phyloP scores from a whole-genome alignment of 306 rosid species.

The Gillenia trifoliata region DNA sequence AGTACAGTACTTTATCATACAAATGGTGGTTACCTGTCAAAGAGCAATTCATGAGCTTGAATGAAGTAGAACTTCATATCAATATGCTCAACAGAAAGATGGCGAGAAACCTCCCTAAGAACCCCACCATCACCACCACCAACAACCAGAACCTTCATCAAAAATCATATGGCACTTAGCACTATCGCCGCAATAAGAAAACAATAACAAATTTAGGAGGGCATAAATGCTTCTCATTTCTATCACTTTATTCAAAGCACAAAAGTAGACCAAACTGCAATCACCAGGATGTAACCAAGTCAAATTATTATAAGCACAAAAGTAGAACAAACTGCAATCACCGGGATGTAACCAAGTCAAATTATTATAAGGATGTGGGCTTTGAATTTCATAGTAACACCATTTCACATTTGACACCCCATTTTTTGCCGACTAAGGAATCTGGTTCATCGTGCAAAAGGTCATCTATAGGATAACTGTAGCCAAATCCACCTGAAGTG shows the following conservation, averaged over 20 bases:
- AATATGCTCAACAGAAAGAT: conserved; percentile 76
- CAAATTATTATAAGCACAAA: not conserved
- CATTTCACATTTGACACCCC: not conserved
- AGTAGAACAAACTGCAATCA: too few relatives aligned
- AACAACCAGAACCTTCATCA: conserved; percentile 80
- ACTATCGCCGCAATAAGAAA: not conserved
- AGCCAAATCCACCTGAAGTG: not conserved
- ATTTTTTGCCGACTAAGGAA: not conserved
- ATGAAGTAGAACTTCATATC: too few relatives aligned
- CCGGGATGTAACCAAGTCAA: too few relatives aligned
- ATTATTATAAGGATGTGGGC: not conserved
- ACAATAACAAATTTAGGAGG: not conserved
- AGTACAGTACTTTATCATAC: too few relatives aligned
- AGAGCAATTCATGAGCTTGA: too few relatives aligned
- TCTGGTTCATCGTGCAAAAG: not conserved
- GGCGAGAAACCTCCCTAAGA: conserved; percentile 86
- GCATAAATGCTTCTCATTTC: not conserved
- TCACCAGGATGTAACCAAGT: not conserved
- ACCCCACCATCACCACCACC: conserved; percentile 99
- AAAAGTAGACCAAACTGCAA: not conserved
- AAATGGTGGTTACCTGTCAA: too few relatives aligned
- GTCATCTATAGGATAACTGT: not conserved
- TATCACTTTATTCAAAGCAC: not conserved
- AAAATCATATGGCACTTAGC: conserved; percentile 4
- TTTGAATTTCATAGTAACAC: not conserved